A percentile compares a stretch with the other conserved stretches of the same genome.
phyloP scores from a whole-genome alignment of 1,284 basidiomycete species.

The Neonothopanus nambi region DNA sequence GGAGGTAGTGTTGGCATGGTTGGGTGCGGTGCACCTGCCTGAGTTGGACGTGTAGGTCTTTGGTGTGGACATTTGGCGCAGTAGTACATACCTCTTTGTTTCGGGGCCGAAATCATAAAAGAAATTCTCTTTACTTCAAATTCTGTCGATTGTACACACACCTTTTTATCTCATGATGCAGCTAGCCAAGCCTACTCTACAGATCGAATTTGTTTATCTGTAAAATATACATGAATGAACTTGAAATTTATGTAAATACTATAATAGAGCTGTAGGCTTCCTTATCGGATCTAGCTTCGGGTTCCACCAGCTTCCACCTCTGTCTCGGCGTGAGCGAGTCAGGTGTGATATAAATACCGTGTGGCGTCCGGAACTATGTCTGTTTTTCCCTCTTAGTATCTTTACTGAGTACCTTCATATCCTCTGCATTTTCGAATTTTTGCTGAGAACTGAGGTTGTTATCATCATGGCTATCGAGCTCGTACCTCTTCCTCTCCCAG shows the following conservation, averaged over 20 bases:
- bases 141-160: too few species aligned
- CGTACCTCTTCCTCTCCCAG: conserved; percentile 55
- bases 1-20: conserved; percentile 79
- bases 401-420: not conserved
- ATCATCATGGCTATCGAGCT: conserved; percentile 55
- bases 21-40: conserved; percentile 72
- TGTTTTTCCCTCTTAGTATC: not conserved
- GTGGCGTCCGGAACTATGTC: not conserved
- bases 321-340: not conserved
- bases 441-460: not conserved
- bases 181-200: too few species aligned
- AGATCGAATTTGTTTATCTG: too few species aligned
- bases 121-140: too few species aligned
- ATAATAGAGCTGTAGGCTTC: too few species aligned
- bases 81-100: too few species aligned
- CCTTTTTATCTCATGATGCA: too few species aligned
- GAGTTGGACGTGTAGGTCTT: conserved; percentile 51
- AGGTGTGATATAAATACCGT: not conserved
- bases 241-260: too few species aligned
- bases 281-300: not conserved
- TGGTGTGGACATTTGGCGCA: not conserved
- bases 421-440: not conserved
- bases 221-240: too few species aligned
- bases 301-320: not conserved
- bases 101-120: too few species aligned